Evolutionary conservation across 2,329 filamentous ascomycete genomes (phyloP).

Genomic region (Fusarium sterilihyphosum): DNA sequence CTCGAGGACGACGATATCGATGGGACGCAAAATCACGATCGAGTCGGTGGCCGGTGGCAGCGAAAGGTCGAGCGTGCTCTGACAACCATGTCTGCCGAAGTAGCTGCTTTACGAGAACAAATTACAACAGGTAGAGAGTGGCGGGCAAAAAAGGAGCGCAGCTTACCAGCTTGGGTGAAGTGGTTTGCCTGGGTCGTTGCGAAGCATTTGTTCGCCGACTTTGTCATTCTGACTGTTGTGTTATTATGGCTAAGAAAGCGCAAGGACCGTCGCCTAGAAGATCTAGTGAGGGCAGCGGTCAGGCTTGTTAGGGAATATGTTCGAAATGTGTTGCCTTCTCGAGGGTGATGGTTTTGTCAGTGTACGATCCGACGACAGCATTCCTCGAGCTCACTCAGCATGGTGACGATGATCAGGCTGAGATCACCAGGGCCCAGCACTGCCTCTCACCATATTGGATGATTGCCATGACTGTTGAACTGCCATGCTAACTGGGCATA

Average conservation of each 20-base stretch:
- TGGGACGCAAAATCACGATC: slow-evolving; percentile 43
- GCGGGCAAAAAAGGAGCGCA: slow-evolving; percentile 71
- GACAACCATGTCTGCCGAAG: slow-evolving; percentile 89
- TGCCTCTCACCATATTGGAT: neutral
- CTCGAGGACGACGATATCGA: slow-evolving; percentile 58
- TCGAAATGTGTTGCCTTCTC: slow-evolving; percentile 66
- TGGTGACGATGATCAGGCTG: neutral
- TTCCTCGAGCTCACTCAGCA: neutral
- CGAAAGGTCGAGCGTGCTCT: slow-evolving; percentile 85
- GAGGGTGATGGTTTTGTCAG: slow-evolving; percentile 51
- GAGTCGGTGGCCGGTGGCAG: slow-evolving; percentile 72
- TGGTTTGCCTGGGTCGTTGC: slow-evolving; percentile 75
- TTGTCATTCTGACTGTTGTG: slow-evolving; percentile 71
- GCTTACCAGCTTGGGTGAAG: slow-evolving; percentile 73
- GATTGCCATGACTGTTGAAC: neutral
- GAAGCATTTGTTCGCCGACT: slow-evolving; percentile 80
- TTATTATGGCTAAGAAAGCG: slow-evolving; percentile 77
- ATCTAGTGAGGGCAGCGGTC: slow-evolving; percentile 74
- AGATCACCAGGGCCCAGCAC: neutral
- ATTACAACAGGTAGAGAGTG: slow-evolving; percentile 81
- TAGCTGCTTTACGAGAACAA: slow-evolving; percentile 91
- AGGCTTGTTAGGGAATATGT: slow-evolving; percentile 67
- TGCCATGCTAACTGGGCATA: neutral
- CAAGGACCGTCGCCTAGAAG: slow-evolving; percentile 77
- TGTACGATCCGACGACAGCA: neutral